These are phyloP conservation scores for Leccinum ponderosum DNA, from an alignment of 1,284 basidiomycete species.

Conservation along the genomic window DNA sequence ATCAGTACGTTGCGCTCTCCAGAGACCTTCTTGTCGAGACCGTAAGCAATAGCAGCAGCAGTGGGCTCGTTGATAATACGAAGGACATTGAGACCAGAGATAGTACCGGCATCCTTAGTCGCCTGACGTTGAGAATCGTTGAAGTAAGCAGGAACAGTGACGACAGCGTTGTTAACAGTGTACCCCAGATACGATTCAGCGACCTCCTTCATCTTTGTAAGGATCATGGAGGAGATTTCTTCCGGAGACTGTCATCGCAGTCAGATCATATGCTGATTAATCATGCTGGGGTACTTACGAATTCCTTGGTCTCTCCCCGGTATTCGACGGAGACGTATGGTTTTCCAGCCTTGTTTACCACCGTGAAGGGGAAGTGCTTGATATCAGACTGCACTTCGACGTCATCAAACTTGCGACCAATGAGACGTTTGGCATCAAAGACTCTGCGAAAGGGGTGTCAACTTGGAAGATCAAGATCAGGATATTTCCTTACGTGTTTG, in stretches of 20 bases:
- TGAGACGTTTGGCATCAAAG: constrained; percentile 90
- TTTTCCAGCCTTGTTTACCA: constrained; percentile 82
- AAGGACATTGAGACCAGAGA: constrained; percentile 89
- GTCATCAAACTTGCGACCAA: constrained; percentile 85
- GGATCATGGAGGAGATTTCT: constrained; percentile 97
- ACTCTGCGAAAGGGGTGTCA: constrained; percentile 48
- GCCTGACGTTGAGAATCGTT: constrained; percentile 97
- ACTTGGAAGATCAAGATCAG: constrained; percentile 11
- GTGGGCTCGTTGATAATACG: constrained; percentile 98
- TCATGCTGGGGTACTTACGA: constrained; percentile 55
- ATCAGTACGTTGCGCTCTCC: constrained; percentile 94
- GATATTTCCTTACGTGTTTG: constrained; percentile 57
- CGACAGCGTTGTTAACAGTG: constrained; percentile 85
- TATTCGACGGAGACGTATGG: constrained; percentile 90
- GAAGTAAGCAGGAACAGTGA: constrained; percentile 97
- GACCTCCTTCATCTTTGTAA: constrained; percentile 98
- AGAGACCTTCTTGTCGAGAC: constrained; percentile 85
- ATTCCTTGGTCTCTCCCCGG: constrained; percentile 90
- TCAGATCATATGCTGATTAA: constrained; percentile 15
- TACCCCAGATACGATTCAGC: constrained; percentile 95
- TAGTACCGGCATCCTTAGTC: constrained; percentile 92
- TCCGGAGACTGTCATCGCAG: constrained; percentile 72
- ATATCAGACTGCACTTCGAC: constrained; percentile 91
- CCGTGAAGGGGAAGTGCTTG: constrained; percentile 95
- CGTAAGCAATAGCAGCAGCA: constrained; percentile 93